Evolutionary conservation across 2,329 filamentous ascomycete species (phyloP).

Genomic region (Coleophoma eucalyptorum): DNA sequence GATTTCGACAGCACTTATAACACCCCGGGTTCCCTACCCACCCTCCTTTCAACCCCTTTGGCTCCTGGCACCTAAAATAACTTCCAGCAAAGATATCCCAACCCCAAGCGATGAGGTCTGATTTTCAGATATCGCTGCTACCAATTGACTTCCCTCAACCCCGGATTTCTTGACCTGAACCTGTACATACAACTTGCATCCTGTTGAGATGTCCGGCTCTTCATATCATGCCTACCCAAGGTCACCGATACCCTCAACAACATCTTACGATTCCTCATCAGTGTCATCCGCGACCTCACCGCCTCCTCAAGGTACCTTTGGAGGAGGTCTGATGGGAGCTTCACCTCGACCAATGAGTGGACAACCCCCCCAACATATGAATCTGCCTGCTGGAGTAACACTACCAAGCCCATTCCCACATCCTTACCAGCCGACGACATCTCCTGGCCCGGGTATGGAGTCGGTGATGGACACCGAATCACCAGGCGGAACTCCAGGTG

Average conservation of each 20-base stretch:
- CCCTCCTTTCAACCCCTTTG: conserved; percentile 2
- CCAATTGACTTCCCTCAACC: no score
- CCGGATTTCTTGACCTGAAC: no score
- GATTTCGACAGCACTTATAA: not conserved
- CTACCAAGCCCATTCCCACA: conserved; percentile 23
- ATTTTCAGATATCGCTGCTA: no score
- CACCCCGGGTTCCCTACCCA: no score
- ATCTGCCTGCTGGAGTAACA: conserved; percentile 46
- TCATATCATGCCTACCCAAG: conserved; percentile 55
- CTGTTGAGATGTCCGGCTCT: conserved; percentile 45
- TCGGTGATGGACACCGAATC: conserved; percentile 58
- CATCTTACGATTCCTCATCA: conserved; percentile 62
- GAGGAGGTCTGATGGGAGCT: conserved; percentile 48
- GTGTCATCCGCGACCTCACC: conserved; percentile 60
- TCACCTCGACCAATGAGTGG: conserved; percentile 45
- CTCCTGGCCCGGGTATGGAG: conserved; percentile 44
- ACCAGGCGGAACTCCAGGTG: conserved; percentile 49
- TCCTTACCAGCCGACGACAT: conserved; percentile 22
- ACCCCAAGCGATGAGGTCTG: no score
- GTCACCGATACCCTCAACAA: conserved; percentile 57
- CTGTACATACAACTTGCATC: not conserved
- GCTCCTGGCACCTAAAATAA: not conserved
- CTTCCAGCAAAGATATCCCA: no score
- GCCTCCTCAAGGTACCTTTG: conserved; percentile 47
- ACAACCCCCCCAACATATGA: conserved; percentile 48